A percentile compares a stretch with the other conserved stretches of the same genome.
Evolutionary conservation across 2,329 filamentous ascomycete genomes (phyloP).

Genomic region (Exophiala viscosa): DNA sequence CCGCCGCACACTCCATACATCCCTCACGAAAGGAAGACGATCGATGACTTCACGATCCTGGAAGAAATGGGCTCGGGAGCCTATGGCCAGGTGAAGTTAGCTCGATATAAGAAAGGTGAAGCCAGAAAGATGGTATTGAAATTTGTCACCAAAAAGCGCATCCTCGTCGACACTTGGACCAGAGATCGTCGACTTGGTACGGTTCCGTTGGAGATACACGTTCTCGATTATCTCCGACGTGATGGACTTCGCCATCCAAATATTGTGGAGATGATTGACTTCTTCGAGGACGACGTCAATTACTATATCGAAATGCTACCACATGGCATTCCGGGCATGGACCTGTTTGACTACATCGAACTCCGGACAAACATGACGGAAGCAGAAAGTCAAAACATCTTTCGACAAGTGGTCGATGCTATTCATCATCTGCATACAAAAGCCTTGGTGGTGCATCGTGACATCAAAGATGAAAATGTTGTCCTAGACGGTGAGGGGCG

Average conservation of each 20-base stretch:
- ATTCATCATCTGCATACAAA: constrained; percentile 88
- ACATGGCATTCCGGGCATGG: constrained; percentile 93
- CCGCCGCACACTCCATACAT: constrained; percentile 26
- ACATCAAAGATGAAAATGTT: constrained; percentile 99
- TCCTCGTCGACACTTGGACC: constrained; percentile 97
- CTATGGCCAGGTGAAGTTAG: constrained; percentile 95
- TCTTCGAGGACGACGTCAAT: constrained; percentile 65
- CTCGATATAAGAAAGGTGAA: constrained; percentile 69
- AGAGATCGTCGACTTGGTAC: constrained; percentile 88
- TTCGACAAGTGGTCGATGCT: constrained; percentile 84
- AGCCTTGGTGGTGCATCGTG: constrained; percentile 87
- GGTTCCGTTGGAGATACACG: constrained; percentile 94
- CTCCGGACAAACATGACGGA: constrained; percentile 95
- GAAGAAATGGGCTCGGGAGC: constrained; percentile 99
- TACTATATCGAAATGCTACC: constrained; percentile 99
- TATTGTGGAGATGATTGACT: constrained; percentile 66
- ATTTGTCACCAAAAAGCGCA: constrained; percentile 94
- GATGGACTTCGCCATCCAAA: constrained; percentile 63
- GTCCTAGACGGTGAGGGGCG: constrained; percentile 91
- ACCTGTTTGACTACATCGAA: constrained; percentile 98
- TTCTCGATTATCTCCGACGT: constrained; percentile 83
- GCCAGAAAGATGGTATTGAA: constrained; percentile 85
- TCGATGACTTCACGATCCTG: constrained; percentile 84
- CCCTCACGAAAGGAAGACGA: constrained; percentile 67
- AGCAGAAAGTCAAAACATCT: constrained; percentile 87